These are phyloP conservation scores for Debaryomyces sp. DNA, from an alignment of 1,139 yeast species.

Conservation along the genomic window DNA sequence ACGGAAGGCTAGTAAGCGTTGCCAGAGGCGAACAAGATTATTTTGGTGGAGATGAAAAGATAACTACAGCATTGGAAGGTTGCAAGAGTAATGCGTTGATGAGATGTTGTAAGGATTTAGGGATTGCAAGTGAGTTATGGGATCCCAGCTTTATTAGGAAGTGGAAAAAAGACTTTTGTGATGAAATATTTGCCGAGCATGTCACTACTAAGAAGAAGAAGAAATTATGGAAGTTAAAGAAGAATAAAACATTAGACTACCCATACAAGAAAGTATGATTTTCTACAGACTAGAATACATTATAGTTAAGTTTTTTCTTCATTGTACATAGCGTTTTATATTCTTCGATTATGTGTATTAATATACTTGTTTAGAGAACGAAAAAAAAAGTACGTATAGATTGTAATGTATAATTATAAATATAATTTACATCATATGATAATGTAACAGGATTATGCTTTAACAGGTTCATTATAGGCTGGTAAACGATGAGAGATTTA, in stretches of 20 bases:
- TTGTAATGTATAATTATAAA: conserved; percentile 1
- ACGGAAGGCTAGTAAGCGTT: conserved; percentile 85
- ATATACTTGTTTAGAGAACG: background rate
- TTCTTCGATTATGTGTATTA: conserved; percentile 2
- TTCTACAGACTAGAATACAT: background rate
- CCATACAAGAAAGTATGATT: conserved; percentile 58
- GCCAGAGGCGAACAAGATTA: conserved; percentile 97
- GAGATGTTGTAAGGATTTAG: conserved; percentile 97
- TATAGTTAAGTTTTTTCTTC: background rate
- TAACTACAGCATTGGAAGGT: conserved; percentile 96
- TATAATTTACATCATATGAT: conserved; percentile 1
- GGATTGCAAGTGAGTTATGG: conserved; percentile 96
- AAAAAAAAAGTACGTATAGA: background rate
- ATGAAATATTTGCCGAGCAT: conserved; percentile 86
- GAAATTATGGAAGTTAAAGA: conserved; percentile 85
- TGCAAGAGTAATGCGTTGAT: conserved; percentile 95
- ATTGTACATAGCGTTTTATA: background rate
- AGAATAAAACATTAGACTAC: conserved; percentile 75
- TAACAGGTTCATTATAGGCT: background rate
- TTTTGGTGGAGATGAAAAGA: conserved; percentile 77
- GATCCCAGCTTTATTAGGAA: conserved; percentile 86
- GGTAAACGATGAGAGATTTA: conserved; percentile 12
- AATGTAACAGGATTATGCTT: conserved; percentile 4
- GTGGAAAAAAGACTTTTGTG: conserved; percentile 77
- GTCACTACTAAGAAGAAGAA: conserved; percentile 79